Evolutionary conservation across 192 early-diverging fungal genomes (phyloP), one percentile per base, ranked within the genome.

Genomic region (Rhizoclosmatium globosum): DNA sequence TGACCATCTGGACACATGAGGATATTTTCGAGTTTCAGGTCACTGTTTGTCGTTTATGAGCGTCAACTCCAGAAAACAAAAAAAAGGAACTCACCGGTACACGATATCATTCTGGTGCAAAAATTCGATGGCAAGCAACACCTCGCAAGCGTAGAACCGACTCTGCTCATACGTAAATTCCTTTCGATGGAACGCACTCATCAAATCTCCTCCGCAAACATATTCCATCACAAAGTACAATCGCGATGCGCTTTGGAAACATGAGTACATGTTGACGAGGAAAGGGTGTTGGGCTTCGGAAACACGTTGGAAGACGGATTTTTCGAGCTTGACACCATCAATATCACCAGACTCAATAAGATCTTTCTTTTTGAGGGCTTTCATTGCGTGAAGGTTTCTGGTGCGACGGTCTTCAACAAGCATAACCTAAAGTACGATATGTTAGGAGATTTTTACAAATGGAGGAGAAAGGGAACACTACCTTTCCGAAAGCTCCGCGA

Each of bases 161-260:
- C 89, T 85, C 87, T 97, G 94, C 65, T 91, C 89, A 81, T 98
- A 98, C 46, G 85, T 84, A 45, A 13, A 6, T 68, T 95, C 94
- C 62, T 86, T 82, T 65, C 92, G 90, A 82, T 97, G 95, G 70
- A 99, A 96, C 79, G 97, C 96, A 82, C 94, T 93, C 96, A 99
- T 98, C 86, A 99, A 83, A 82, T 99, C 97, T 60, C 97, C 97
- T 71, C 97, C 97, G 41, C 91, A 91, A 50, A 98, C 95, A 83
- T 98, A 99, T 76, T 99, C 97, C 95, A 98, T 98, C 6, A 98
- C 97, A 84, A 99, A 98, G 84, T 96, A 99, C 42, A 99, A 88
- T 68, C 96, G 91, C 47, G 90, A 92, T 50, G 93, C 91, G 2
- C 93, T 94, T 82, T 98, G 95, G 91, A 98, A 98, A 85, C 94